A percentile compares a stretch with the other conserved stretches of the same genome.
Conservation (phyloP, 805 yeast genomes). For the Ogataea philodendri region DNA sequence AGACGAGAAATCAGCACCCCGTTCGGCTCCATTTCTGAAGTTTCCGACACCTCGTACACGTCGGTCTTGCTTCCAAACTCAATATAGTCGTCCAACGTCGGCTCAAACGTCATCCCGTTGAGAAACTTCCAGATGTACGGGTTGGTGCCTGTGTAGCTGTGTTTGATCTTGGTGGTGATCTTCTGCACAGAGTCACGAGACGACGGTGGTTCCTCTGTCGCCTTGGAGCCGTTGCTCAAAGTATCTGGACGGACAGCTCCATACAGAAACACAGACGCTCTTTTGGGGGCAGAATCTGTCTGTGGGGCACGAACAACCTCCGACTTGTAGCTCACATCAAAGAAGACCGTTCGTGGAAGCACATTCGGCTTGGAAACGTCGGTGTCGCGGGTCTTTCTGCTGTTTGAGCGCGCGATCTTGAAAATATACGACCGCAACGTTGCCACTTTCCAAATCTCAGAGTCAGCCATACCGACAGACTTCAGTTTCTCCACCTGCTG, state of each 20-base stretch:
- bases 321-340: slow-evolving; percentile 39
- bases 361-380: slow-evolving; percentile 33
- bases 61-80: slow-evolving; percentile 59
- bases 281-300: slow-evolving; percentile 10
- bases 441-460: slow-evolving; percentile 81
- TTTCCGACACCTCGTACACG: slow-evolving; percentile 5
- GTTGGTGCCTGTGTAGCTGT: slow-evolving; percentile 68
- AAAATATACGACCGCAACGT: slow-evolving; percentile 65
- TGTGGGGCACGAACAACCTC: slow-evolving; percentile 18
- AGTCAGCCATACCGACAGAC: slow-evolving; percentile 68
- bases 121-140: slow-evolving; percentile 60
- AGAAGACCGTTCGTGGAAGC: slow-evolving; percentile 51
- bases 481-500: slow-evolving; percentile 71
- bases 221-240: no score
- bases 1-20: slow-evolving; percentile 63
- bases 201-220: slow-evolving; percentile 18
- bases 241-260: no score
- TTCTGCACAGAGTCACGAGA: slow-evolving; percentile 24
- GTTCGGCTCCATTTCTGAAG: slow-evolving; percentile 1
- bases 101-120: slow-evolving; percentile 50
- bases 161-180: slow-evolving; percentile 32
- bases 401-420: slow-evolving; percentile 50
- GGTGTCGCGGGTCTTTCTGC: slow-evolving; percentile 20
- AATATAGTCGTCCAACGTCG: slow-evolving; percentile 54
- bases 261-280: slow-evolving; percentile 17